A percentile compares a stretch with the other conserved stretches of the same genome.
Evolutionary conservation across 331 rosid species (phyloP).

Genomic region (Prunus yedoensis): DNA sequence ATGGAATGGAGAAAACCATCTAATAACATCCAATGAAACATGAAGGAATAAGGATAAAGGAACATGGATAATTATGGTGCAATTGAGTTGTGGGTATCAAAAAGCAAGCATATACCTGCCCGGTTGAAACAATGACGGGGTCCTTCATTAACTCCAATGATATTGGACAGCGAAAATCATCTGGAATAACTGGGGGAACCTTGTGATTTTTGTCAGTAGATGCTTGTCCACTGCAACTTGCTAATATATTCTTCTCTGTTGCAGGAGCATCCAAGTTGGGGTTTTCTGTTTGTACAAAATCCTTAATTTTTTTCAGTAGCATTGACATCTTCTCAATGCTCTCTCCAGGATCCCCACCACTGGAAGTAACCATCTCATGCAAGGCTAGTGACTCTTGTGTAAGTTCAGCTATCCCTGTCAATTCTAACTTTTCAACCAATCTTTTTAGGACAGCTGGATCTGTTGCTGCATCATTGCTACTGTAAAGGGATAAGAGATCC

Average conservation of each 20-base stretch:
- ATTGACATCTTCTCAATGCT: conserved; percentile 83
- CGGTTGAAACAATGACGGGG: conserved; percentile 96
- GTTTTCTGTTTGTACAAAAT: conserved; percentile 80
- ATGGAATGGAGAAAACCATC: background rate
- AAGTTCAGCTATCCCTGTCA: conserved; percentile 71
- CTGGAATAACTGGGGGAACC: conserved; percentile 53
- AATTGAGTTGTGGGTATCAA: conserved; percentile 11
- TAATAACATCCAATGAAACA: conserved; percentile 3
- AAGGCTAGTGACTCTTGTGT: conserved; percentile 85
- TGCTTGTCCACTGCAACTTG: conserved; percentile 44
- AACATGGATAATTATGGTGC: background rate
- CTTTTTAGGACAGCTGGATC: conserved; percentile 61
- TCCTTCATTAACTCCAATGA: conserved; percentile 92
- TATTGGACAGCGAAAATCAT: conserved; percentile 94
- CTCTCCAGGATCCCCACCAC: conserved; percentile 88
- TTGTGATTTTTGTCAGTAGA: conserved; percentile 52
- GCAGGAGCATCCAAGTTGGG: conserved; percentile 50
- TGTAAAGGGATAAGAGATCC: conserved; percentile 60
- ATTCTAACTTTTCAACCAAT: conserved; percentile 72
- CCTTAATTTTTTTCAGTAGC: conserved; percentile 77
- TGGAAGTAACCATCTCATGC: conserved; percentile 83
- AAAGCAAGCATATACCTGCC: conserved; percentile 68
- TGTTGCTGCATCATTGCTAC: conserved; percentile 46
- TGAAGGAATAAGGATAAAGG: conserved; percentile 1
- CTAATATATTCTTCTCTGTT: conserved; percentile 38